Base-by-base conservation (phyloP, 495 filamentous ascomycete genomes). In the Xylaria scruposa region DNA sequence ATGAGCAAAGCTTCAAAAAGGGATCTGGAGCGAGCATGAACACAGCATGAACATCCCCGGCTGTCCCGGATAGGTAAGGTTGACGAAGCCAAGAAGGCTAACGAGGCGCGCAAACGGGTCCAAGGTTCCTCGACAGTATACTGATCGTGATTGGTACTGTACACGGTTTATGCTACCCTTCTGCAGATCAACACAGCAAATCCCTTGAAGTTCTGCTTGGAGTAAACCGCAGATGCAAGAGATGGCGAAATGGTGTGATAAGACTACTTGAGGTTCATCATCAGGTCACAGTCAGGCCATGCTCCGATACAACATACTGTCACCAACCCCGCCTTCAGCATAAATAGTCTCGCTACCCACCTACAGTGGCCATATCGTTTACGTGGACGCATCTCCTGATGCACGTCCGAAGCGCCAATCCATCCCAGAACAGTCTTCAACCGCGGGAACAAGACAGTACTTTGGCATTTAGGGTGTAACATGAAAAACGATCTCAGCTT, bases 281-380 rank as follows among this genome's bases (percentile, higher is more conserved):
- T 65, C 17, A 65, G 24, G 53, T 59, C 36, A 68, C 66, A 42
- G 38, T 59, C 58, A 60, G 58, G 17, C 33, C 38, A 38, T 33
- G 12, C 58, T 38, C 66, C 53, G 42, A 68, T 59, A 40, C 36
- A 56, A 46, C 53, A 33, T 60, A 65, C n/a, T n/a, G 62, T 17
- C 38, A 44, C 63, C 42, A 33, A 61, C 67, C 42, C 49, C 24
- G 54, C 26, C 67, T 47, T 61, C 47, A 36, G 38, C 44, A 63
- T 70, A 63, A 70, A 53, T 62, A 59, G 38, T 19, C 58, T 70
- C 68, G 46, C 31, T 70, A 31, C 58, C 58, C 67, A 59, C n/a
- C 53, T 40, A 10, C 38, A 24, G 29, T 47, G 17, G 46, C 29
- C 56, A 51, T 53, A 21, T 62, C 31, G 56, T 46, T 59, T 61